These are phyloP conservation scores for Zygoascus ofunaensis DNA, from an alignment of 805 yeast species.

Conservation along the genomic window DNA sequence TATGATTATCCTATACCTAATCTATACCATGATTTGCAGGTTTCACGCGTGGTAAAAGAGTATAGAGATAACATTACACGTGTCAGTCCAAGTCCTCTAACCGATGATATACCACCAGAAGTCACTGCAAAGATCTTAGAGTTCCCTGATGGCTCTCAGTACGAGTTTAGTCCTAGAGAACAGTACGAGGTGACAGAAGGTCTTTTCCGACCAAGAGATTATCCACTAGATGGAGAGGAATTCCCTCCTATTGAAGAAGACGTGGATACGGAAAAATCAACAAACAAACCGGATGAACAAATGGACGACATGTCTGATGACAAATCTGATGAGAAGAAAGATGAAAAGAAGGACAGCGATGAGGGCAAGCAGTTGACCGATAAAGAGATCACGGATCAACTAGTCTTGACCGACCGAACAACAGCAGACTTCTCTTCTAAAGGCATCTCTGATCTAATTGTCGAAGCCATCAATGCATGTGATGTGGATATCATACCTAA, in stretches of 20 bases:
- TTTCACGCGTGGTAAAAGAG: conserved; percentile 38
- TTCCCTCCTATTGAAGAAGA: conserved; percentile 7
- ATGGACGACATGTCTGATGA: conserved; percentile 19
- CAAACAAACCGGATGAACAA: conserved; percentile 20
- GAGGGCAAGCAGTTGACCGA: conserved; percentile 8
- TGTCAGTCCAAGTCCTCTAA: conserved; percentile 36
- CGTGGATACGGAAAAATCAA: conserved; percentile 3
- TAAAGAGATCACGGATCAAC: conserved; percentile 7
- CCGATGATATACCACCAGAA: conserved; percentile 23
- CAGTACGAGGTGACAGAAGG: conserved; percentile 61
- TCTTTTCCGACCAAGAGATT: conserved; percentile 52
- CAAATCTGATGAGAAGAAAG: conserved; percentile 7
- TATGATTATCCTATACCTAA: conserved; percentile 31
- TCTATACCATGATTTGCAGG: conserved; percentile 49
- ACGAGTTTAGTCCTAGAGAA: conserved; percentile 46
- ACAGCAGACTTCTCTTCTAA: conserved; percentile 10
- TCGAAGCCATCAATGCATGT: conserved; percentile 37
- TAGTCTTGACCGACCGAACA: conserved; percentile 15
- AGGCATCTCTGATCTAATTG: conserved; percentile 51
- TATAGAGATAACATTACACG: conserved; percentile 37
- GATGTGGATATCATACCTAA: conserved; percentile 89
- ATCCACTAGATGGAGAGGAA: conserved; percentile 21
- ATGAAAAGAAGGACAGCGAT: not conserved
- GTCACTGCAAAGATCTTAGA: conserved; percentile 47
- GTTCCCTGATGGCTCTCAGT: conserved; percentile 51